Conservation (phyloP, 495 filamentous ascomycete genomes). For the Chaetomium cochliodes region DNA sequence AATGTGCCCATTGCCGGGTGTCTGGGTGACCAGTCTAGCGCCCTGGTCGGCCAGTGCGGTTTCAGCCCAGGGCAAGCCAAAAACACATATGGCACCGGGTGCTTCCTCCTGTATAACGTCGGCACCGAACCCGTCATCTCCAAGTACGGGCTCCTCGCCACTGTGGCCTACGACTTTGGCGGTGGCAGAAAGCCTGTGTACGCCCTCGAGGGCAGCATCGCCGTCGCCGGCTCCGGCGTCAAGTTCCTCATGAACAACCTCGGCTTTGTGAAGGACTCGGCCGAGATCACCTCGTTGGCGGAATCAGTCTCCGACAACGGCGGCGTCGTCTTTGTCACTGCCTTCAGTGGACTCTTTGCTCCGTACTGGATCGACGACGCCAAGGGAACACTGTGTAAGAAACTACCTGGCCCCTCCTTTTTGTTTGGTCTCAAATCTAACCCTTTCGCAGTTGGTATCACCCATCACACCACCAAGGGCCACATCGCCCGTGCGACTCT, state of each 20-base stretch:
- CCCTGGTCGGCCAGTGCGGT: conserved; percentile 87
- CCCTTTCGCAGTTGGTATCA: conserved; percentile 67
- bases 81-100: conserved; percentile 96
- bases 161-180: conserved; percentile 84
- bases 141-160: conserved; percentile 81
- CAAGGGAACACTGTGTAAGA: conserved; percentile 80
- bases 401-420: conserved; percentile 18
- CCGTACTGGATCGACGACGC: conserved; percentile 99
- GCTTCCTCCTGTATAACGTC: conserved; percentile 93
- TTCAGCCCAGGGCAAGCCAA: conserved; percentile 86
- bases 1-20: conserved; percentile 82
- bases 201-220: conserved; percentile 89
- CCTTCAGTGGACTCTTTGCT: conserved; percentile 92
- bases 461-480: conserved; percentile 82
- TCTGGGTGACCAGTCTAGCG: conserved; percentile 89
- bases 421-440: conserved; percentile 16
- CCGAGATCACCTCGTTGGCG: conserved; percentile 80
- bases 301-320: conserved; percentile 82
- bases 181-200: conserved; percentile 73
- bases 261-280: conserved; percentile 73
- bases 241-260: conserved; percentile 91
- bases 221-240: conserved; percentile 85
- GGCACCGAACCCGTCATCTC: conserved; percentile 89
- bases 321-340: conserved; percentile 91
- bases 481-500: conserved; percentile 94